Base-by-base conservation (phyloP, 441 rosid species). In the Kokia cookei region DNA sequence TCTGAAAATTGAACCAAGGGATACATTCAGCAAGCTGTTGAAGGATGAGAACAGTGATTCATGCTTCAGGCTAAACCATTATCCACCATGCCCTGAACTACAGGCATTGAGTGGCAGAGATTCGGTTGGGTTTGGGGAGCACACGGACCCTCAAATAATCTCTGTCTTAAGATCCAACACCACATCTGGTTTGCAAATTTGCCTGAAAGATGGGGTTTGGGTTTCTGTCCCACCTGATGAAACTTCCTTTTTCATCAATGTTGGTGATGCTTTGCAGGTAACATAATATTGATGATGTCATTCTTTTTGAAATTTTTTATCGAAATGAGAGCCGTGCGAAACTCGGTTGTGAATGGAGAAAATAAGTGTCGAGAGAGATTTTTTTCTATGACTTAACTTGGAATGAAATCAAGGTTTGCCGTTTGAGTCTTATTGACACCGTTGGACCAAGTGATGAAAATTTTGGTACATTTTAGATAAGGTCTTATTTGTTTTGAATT, bases 221-320 rank as follows among this genome's bases (percentile, higher is more conserved):
- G 87, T 85, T 27, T 64, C 86, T 35, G 89, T 88, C 79, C 82
- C 89, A 17, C 79, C 94, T 64, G 91, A 90, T 80, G 83, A 68
- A 24, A 58, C 84, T 45, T 84, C 90, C 71, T 77, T 90, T 73
- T 90, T 88, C 78, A 66, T 90, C 77, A 69, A 75, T 71, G 86
- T 88, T 64, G 94, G 94, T 43, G 94, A 90, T 77, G 79, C 84
- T 59, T 75, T 90, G 72, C 93, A 89, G 91, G 93, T 89, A 74
- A 47, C 12, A 58, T 11, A 24, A 57, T 24, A 7, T 10, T 2
- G 7, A 13, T 32, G 6, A 32, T 32, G 6, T 5, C 19, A 1
- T 3, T 13, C 71, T 19, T 29, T 35, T 4, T 4, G 35, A 0
- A 19, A 10, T 26, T 7, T 19, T 42, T 10, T 22, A 32, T 32